A percentile compares a stretch with the other conserved stretches of the same genome.
phyloP scores from a whole-genome alignment of 163 green algal species.

The Prototheca stagnorum region DNA sequence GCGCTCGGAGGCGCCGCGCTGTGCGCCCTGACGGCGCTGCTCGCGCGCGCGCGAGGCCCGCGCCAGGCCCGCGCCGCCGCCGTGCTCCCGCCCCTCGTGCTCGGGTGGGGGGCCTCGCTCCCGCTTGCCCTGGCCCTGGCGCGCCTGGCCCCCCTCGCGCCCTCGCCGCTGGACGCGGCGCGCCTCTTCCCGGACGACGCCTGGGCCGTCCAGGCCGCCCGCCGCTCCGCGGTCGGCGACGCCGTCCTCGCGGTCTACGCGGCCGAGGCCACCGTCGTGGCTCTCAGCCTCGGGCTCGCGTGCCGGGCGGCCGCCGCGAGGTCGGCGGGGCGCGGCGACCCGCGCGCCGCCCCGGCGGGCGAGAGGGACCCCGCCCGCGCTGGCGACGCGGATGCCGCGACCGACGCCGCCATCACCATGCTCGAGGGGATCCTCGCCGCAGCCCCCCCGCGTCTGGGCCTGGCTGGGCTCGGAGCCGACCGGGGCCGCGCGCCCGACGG shows the following conservation, averaged over 20 bases:
- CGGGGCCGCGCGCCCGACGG: constrained; percentile 8
- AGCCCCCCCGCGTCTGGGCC: no score
- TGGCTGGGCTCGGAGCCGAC: no score
- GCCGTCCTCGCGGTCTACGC: constrained; percentile 56
- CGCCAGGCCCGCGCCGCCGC: constrained; percentile 24
- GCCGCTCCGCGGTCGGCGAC: constrained; percentile 25
- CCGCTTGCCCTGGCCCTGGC: constrained; percentile 16
- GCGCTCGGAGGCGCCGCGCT: background rate
- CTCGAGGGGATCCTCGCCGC: no score
- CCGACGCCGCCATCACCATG: no score
- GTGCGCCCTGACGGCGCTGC: constrained; percentile 24
- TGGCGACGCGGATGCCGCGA: no score
- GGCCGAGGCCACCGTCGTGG: constrained; percentile 55
- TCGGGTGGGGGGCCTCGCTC: constrained; percentile 22
- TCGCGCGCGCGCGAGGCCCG: constrained; percentile 21
- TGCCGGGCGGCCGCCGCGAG: no score
- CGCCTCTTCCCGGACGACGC: constrained; percentile 56
- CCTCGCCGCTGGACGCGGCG: constrained; percentile 17
- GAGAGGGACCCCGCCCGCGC: constrained; percentile 9
- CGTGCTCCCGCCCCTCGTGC: constrained; percentile 28
- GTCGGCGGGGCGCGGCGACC: no score
- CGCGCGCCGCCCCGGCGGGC: background rate
- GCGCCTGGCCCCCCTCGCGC: constrained; percentile 27
- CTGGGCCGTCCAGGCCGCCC: constrained; percentile 26
- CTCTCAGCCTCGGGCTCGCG: constrained; percentile 72